phyloP scores from a whole-genome alignment of 441 rosid genomes.

The Euphorbia schlechtendalii region DNA sequence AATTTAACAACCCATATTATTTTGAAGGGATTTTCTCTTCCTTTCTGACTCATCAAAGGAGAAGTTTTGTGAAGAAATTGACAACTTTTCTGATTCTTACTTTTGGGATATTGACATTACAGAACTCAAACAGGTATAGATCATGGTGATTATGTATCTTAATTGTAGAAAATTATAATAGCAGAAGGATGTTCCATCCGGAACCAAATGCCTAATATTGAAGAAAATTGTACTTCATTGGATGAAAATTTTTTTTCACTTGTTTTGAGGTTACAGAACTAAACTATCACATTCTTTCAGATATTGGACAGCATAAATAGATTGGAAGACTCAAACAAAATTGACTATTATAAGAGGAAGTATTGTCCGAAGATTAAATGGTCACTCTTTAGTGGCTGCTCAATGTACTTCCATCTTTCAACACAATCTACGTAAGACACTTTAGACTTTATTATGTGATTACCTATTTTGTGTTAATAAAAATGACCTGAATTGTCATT shows the following conservation, averaged over 20 bases:
- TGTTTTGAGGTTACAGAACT: background rate
- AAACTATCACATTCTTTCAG: slow-evolving; percentile 31
- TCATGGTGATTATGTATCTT: background rate
- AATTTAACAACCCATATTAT: slow-evolving; percentile 13
- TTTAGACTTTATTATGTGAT: slow-evolving; percentile 19
- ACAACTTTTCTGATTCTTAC: slow-evolving; percentile 80
- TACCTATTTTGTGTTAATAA: background rate
- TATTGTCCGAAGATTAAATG: slow-evolving; percentile 65
- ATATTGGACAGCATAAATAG: slow-evolving; percentile 59
- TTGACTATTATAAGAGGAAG: slow-evolving; percentile 58
- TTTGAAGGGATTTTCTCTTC: slow-evolving; percentile 73
- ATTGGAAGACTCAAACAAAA: slow-evolving; percentile 37
- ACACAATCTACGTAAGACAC: slow-evolving; percentile 45
- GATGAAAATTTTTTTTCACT: background rate
- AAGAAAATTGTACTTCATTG: background rate
- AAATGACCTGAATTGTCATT: slow-evolving; percentile 6
- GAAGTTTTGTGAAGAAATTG: slow-evolving; percentile 77
- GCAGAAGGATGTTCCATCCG: background rate
- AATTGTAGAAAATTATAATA: background rate
- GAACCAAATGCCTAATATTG: background rate
- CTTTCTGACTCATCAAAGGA: slow-evolving; percentile 66
- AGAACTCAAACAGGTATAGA: slow-evolving; percentile 64
- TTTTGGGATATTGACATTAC: slow-evolving; percentile 72
- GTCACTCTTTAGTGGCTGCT: slow-evolving; percentile 65
- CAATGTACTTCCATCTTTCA: slow-evolving; percentile 43